These are phyloP conservation scores for Penicillium manginii DNA, from an alignment of 495 filamentous ascomycete species.

Conservation along the genomic window DNA sequence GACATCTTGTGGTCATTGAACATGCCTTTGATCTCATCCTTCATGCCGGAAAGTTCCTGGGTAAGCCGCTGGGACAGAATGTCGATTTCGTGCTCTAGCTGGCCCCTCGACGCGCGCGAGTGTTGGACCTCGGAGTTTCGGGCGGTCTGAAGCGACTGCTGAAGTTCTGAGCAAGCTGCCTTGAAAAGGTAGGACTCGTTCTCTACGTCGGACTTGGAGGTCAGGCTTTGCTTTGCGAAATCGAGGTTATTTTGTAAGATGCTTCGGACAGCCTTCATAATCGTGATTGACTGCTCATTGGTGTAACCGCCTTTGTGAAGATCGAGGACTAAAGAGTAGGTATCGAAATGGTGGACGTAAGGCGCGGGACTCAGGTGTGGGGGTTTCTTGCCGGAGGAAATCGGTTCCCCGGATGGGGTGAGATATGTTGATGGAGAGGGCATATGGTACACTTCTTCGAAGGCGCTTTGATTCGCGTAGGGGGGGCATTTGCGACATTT, in stretches of 20 bases:
- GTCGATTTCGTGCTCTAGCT: conserved; percentile 92
- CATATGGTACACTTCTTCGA: conserved; percentile 69
- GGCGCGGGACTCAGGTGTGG: conserved; percentile 72
- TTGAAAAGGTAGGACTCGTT: conserved; percentile 93
- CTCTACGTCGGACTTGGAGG: conserved; percentile 78
- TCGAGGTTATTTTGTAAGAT: conserved; percentile 79
- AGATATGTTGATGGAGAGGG: conserved; percentile 47
- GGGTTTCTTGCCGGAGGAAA: conserved; percentile 53
- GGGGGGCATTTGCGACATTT: conserved; percentile 31
- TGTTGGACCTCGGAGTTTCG: conserved; percentile 60
- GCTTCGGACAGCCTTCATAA: conserved; percentile 86
- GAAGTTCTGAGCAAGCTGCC: conserved; percentile 90
- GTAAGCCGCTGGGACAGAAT: conserved; percentile 80
- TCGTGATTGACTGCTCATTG: conserved; percentile 67
- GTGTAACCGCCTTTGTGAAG: conserved; percentile 72
- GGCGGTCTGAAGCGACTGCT: conserved; percentile 69
- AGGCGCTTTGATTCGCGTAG: conserved; percentile 47
- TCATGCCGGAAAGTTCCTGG: conserved; percentile 77
- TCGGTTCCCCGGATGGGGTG: conserved; percentile 32
- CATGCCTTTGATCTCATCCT: conserved; percentile 91
- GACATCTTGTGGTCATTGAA: conserved; percentile 96
- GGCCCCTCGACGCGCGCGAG: conserved; percentile 77
- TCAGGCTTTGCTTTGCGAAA: conserved; percentile 72
- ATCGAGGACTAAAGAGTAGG: conserved; percentile 79
- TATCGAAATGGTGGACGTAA: conserved; percentile 97